Evolutionary conservation across 352 stramenopile genomes (phyloP).

Genomic region (Phytophthora brassicae): DNA sequence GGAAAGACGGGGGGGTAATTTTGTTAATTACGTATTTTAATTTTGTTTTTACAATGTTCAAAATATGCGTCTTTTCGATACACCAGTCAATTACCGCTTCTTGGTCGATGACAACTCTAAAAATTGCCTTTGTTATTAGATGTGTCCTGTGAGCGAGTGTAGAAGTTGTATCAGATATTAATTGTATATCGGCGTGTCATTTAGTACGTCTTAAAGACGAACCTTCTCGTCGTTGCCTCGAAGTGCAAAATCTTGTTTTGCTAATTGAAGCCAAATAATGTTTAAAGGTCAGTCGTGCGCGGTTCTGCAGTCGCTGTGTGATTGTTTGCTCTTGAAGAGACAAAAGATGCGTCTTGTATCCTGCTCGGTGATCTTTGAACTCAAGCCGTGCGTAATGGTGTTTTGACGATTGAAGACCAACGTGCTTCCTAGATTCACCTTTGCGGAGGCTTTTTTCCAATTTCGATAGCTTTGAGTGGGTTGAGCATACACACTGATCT

Average conservation of each 20-base stretch:
- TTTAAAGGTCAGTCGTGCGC: background rate
- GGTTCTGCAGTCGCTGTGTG: background rate
- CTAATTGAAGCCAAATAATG: background rate
- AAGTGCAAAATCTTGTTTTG: background rate
- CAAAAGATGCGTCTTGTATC: background rate
- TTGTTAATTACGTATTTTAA: no score
- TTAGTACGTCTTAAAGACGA: background rate
- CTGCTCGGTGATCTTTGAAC: background rate
- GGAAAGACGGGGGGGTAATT: no score
- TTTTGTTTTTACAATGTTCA: background rate
- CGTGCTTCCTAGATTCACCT: background rate
- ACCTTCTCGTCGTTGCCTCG: background rate
- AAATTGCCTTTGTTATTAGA: conserved; percentile 6
- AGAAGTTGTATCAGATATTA: background rate
- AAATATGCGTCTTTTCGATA: background rate
- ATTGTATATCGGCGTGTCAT: background rate
- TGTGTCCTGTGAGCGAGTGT: background rate
- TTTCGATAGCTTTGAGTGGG: background rate
- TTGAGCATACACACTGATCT: background rate
- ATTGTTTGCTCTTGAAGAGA: background rate
- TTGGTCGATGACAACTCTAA: conserved; percentile 4
- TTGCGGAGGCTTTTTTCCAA: background rate
- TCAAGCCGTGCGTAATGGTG: background rate
- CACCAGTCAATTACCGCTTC: background rate
- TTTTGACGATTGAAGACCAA: background rate